Conservation (phyloP, 441 rosid genomes). For the Hypseocharis bilobata region DNA sequence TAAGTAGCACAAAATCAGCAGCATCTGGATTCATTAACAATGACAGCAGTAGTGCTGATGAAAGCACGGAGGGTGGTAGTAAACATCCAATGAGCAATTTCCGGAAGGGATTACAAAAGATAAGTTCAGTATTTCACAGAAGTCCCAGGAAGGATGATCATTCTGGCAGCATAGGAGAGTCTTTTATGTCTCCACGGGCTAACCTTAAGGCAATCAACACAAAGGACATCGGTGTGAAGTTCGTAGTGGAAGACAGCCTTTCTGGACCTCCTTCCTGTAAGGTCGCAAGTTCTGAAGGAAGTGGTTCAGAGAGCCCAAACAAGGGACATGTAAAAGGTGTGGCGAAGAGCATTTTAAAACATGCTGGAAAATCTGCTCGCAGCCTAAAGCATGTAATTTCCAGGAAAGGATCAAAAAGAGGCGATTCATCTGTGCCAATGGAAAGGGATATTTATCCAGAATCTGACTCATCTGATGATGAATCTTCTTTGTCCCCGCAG, state of each 20-base stretch:
- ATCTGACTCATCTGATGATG: conserved; percentile 42
- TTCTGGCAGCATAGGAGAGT: conserved; percentile 32
- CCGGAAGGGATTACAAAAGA: conserved; percentile 40
- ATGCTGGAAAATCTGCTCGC: conserved; percentile 60
- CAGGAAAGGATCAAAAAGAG: conserved; percentile 48
- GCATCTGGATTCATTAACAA: conserved; percentile 36
- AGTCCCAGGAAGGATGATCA: conserved; percentile 39
- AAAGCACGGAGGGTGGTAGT: conserved; percentile 30
- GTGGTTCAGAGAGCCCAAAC: conserved; percentile 36
- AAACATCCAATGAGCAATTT: conserved; percentile 27
- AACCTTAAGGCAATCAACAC: conserved; percentile 45
- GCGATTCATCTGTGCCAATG: conserved; percentile 15
- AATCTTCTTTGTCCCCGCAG: conserved; percentile 25
- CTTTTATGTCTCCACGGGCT: conserved; percentile 34
- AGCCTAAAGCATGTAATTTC: conserved; percentile 51
- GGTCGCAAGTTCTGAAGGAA: conserved; percentile 36
- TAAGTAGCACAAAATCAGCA: conserved; percentile 24
- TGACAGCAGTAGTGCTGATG: conserved; percentile 44
- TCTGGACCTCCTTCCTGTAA: conserved; percentile 31
- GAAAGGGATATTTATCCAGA: conserved; percentile 29
- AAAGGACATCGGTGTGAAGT: conserved; percentile 38
- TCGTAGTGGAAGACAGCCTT: conserved; percentile 37
- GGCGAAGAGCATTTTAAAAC: conserved; percentile 57
- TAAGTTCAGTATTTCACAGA: conserved; percentile 51
- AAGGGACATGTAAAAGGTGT: conserved; percentile 43